phyloP scores from a whole-genome alignment of 1,284 basidiomycete species.

The Trichosporon sp. region DNA sequence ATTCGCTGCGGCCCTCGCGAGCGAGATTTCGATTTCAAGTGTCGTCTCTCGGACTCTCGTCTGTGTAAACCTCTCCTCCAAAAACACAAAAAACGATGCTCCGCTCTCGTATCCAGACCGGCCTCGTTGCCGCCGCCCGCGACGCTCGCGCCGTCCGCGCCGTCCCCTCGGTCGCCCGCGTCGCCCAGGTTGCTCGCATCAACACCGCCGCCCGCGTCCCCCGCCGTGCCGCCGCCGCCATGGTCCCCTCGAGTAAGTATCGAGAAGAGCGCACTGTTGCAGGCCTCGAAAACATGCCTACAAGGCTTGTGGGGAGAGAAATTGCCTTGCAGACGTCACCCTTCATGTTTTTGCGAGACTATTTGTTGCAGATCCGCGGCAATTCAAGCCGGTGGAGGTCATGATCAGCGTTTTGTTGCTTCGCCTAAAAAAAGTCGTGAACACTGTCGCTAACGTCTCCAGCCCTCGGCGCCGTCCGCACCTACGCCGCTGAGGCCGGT shows the following conservation, averaged over 20 bases:
- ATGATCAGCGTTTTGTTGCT: background rate
- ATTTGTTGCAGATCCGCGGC: background rate
- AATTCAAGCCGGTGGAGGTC: background rate
- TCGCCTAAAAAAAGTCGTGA: background rate
- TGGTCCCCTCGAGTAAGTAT: conserved; percentile 5
- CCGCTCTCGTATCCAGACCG: conserved; percentile 30
- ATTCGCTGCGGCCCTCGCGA: background rate
- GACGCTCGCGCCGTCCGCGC: conserved; percentile 24
- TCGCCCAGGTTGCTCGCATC: conserved; percentile 10
- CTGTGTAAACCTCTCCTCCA: background rate
- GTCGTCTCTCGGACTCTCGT: background rate
- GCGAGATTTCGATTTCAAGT: background rate
- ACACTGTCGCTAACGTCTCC: background rate
- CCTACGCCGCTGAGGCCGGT: conserved; percentile 58
- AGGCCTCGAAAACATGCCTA: background rate
- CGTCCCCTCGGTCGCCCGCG: conserved; percentile 13
- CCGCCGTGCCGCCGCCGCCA: background rate
- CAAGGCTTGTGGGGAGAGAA: background rate
- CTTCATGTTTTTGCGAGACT: background rate
- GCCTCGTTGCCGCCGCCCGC: conserved; percentile 26
- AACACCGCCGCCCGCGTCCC: background rate
- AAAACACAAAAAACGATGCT: conserved; percentile 23
- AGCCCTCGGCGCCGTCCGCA: conserved; percentile 26
- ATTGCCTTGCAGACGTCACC: background rate
- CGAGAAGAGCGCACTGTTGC: background rate